Percentiles rank a stretch among this genome's conserved stretches.
Conservation (phyloP, 768 basidiomycete species). For the Boletellus ananiceps region DNA sequence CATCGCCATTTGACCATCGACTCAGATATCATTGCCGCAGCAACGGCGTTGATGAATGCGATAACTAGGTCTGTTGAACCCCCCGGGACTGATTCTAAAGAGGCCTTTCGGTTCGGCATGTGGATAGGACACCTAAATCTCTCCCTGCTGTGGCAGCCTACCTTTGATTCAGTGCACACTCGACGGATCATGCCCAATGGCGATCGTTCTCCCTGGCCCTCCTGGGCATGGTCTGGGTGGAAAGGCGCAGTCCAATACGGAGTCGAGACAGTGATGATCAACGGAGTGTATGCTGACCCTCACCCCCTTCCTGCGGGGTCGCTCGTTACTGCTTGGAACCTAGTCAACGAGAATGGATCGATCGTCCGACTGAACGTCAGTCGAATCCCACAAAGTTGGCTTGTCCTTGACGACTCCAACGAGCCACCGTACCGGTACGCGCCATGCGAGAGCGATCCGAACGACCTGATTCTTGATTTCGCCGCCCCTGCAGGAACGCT, state of each 20-base stretch:
- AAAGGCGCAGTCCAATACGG: constrained; percentile 15
- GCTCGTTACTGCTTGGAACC: constrained; percentile 14
- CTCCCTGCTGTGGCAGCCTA: constrained; percentile 24
- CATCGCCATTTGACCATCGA: constrained; percentile 9
- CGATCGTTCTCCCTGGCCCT: constrained; percentile 11
- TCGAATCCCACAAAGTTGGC: background rate
- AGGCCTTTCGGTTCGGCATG: constrained; percentile 12
- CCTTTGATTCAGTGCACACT: background rate
- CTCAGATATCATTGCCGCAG: constrained; percentile 14
- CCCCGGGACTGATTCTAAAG: background rate
- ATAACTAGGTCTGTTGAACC: background rate
- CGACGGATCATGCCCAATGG: constrained; percentile 4
- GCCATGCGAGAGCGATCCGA: background rate
- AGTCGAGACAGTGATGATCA: background rate
- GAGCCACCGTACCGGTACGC: constrained; percentile 1
- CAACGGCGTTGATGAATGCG: constrained; percentile 7
- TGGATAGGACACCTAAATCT: constrained; percentile 11
- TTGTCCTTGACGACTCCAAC: background rate
- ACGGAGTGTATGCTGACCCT: background rate
- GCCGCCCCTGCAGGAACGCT: constrained; percentile 16
- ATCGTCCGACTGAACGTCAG: constrained; percentile 12
- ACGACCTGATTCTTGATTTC: background rate
- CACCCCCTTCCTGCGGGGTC: constrained; percentile 14
- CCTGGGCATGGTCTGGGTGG: constrained; percentile 28
- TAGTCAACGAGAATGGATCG: constrained; percentile 10